Evolutionary conservation across 2,329 filamentous ascomycete species (phyloP).

Genomic region (Intubia oerlemansii): DNA sequence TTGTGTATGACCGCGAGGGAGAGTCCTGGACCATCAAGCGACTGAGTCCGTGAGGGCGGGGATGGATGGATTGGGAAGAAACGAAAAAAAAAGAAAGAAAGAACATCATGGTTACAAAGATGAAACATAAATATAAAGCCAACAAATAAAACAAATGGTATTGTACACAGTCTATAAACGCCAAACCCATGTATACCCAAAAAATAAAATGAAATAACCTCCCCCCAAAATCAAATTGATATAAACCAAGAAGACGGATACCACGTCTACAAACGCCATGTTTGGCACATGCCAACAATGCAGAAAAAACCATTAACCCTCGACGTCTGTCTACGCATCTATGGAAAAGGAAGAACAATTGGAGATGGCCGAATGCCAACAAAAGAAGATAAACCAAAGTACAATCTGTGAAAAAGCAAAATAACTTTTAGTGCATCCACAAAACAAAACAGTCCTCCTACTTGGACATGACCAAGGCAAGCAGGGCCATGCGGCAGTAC

Average conservation of each 20-base stretch:
- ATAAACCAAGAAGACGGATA: neutral
- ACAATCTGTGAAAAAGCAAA: neutral
- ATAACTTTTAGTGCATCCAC: no score
- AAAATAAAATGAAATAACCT: neutral
- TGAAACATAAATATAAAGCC: no score
- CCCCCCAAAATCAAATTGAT: neutral
- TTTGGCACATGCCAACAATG: no score
- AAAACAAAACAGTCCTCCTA: neutral
- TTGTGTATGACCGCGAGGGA: conserved; percentile 50
- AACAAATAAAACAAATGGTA: conserved; percentile 4
- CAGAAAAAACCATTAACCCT: no score
- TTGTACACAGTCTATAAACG: conserved; percentile 6
- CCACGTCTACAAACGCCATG: neutral
- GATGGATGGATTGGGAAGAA: no score
- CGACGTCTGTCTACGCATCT: no score
- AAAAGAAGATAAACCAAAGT: neutral
- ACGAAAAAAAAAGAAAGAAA: no score
- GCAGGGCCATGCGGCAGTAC: conserved; percentile 92
- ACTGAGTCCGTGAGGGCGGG: conserved; percentile 60
- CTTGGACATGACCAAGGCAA: conserved; percentile 77
- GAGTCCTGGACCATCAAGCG: conserved; percentile 45
- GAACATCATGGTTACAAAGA: no score
- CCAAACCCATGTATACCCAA: neutral
- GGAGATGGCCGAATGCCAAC: neutral
- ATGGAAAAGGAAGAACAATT: no score